phyloP scores from a whole-genome alignment of 2,329 filamentous ascomycete genomes.

The Talaromyces rugulosus region DNA sequence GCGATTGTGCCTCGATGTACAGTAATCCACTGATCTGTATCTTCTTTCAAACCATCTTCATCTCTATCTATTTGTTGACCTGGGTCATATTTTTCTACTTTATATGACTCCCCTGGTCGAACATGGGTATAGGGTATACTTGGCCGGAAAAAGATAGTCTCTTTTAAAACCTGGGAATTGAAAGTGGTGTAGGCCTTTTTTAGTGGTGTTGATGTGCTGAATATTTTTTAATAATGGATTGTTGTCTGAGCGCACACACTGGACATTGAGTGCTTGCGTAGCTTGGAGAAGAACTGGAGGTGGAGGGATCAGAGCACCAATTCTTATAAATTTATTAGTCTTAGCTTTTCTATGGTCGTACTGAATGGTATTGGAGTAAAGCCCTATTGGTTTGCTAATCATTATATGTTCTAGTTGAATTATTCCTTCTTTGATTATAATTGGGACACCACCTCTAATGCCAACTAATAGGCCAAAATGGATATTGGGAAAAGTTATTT shows the following conservation, averaged over 20 bases:
- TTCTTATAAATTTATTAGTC: constrained; percentile 11
- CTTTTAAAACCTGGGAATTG: constrained; percentile 10
- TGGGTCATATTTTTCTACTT: constrained; percentile 10
- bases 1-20: constrained; percentile 20
- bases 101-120: constrained; percentile 7
- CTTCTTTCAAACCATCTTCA: constrained; percentile 5
- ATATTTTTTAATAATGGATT: constrained; percentile 10
- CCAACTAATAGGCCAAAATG: constrained; percentile 19
- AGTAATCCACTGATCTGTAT: constrained; percentile 6
- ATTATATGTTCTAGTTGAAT: constrained; percentile 21
- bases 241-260: constrained; percentile 1
- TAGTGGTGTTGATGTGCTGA: constrained; percentile 2
- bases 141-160: constrained; percentile 12
- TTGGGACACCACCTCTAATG: constrained; percentile 17
- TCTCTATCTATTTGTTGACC: background rate
- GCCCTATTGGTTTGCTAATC: constrained; percentile 16
- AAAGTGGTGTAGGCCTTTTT: constrained; percentile 1
- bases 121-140: constrained; percentile 15
- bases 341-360: constrained; percentile 16
- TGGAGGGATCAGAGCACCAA: constrained; percentile 13
- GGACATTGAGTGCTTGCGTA: constrained; percentile 10
- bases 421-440: constrained; percentile 8
- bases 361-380: constrained; percentile 13
- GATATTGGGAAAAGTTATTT: constrained; percentile 18
- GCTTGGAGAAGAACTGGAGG: constrained; percentile 15